These are phyloP conservation scores for Pichia rugopelliculosa DNA, from an alignment of 805 yeast species.

Conservation along the genomic window DNA sequence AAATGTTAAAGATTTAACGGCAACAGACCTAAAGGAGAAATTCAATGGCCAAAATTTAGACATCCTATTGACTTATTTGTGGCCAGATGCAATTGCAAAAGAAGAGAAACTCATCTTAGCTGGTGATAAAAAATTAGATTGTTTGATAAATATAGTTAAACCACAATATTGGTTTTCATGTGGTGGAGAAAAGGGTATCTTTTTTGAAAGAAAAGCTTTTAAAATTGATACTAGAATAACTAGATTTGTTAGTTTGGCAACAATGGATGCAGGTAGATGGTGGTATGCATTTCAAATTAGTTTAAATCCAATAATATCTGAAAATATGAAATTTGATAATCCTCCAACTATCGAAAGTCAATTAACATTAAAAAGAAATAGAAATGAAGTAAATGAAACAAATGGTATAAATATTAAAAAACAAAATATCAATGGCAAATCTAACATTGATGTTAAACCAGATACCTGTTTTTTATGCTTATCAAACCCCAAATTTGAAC, in stretches of 20 bases:
- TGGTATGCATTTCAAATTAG: constrained; percentile 61
- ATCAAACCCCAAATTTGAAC: constrained; percentile 66
- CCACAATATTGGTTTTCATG: constrained; percentile 67
- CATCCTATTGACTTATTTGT: constrained; percentile 48
- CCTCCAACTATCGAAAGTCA: neutral
- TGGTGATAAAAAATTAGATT: constrained; percentile 42
- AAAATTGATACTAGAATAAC: constrained; percentile 33
- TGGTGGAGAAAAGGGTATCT: constrained; percentile 42
- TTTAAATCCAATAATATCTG: constrained; percentile 17
- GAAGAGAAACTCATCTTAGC: constrained; percentile 36
- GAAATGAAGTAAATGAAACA: neutral
- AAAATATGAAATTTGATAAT: neutral
- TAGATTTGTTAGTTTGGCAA: constrained; percentile 59
- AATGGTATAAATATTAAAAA: neutral
- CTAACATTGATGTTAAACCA: constrained; percentile 35
- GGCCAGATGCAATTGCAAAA: constrained; percentile 50
- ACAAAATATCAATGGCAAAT: neutral
- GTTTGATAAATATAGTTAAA: constrained; percentile 33
- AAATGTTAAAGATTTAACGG: constrained; percentile 22
- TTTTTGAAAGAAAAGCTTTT: constrained; percentile 51
- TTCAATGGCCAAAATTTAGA: constrained; percentile 34
- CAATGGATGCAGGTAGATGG: constrained; percentile 57
- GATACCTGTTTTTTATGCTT: constrained; percentile 74
- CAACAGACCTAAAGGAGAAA: constrained; percentile 11
- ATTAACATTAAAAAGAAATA: neutral